Evolutionary conservation across 257 asterid genomes (phyloP), one percentile per base, ranked within the genome.

Genomic region (Ilex aquifolium): DNA sequence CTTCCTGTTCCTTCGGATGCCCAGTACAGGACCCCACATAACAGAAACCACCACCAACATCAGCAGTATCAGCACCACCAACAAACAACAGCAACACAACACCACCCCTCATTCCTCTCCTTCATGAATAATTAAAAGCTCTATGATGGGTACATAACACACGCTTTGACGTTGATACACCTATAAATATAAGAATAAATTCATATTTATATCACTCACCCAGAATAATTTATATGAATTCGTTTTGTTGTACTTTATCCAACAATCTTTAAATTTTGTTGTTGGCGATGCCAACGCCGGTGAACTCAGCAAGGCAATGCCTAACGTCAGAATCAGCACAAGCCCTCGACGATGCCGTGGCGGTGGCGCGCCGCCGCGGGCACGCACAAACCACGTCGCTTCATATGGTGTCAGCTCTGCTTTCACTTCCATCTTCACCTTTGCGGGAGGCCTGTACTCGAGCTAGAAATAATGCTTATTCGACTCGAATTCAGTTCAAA

Each of bases 301-400:
- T 81, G 2, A 62, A 17, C 81, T 77, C 84, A 59, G 97, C 95
- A 39, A 72, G 95, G 74, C 96, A 85, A 87, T 92, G 97, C 95
- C 80, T 92, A 17, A 83, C 96, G 3, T 72, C 65, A 62, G 96
- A 89, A 64, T 83, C 97, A 36, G 83, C 75, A 7, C 56, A 78
- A n/a, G 84, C 78, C 8, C 79, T 92, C 7, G 91, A 92, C 65
- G 99, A 92, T 56, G 96, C 99, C 0, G 91, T 89, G 39, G 79
- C 84, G 10, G 84, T 87, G 68, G 96, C 99, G 21, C 78, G 83
- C 56, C 91, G 99, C 64, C 91, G 99, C 0, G 89, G 93, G 4
- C 99, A 92, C 71, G 76, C 85, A 2, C 99, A 92, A 44, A 92
- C 99, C 48, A 89, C 99, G 31, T 92, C 99, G 48, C 88, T 89